Conservation (phyloP, 306 rosid species). For the Trichosanthes cucumerina region DNA sequence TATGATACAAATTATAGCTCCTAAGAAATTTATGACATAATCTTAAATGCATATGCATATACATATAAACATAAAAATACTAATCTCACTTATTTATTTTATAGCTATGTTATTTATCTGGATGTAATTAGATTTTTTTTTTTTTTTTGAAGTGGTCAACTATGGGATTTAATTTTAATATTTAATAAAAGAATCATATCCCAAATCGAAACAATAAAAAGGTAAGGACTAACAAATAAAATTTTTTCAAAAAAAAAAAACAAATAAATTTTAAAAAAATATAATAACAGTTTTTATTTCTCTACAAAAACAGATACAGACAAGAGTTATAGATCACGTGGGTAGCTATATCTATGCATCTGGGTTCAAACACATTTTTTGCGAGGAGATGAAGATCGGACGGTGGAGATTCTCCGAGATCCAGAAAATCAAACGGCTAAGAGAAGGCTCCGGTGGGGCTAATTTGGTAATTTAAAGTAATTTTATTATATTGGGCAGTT, state of each 20-base stretch:
- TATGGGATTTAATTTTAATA: neutral
- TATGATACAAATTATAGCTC: neutral
- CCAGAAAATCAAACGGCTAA: neutral
- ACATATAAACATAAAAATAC: neutral
- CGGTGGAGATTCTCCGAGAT: neutral
- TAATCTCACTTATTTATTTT: neutral
- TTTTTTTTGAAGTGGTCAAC: neutral
- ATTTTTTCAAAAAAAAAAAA: neutral
- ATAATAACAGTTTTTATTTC: neutral
- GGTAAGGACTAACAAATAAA: neutral
- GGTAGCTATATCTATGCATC: neutral
- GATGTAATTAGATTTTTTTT: neutral
- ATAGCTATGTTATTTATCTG: neutral
- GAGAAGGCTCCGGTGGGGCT: neutral
- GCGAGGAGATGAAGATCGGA: neutral
- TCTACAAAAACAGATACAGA: neutral
- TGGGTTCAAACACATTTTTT: neutral
- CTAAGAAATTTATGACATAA: neutral
- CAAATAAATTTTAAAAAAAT: no score
- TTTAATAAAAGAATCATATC: neutral
- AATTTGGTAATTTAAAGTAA: neutral
- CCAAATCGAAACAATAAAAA: neutral
- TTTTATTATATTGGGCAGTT: conserved; percentile 16
- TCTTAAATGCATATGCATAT: neutral
- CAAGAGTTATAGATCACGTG: neutral